These are phyloP conservation scores for Canariomyces notabilis DNA, from an alignment of 2,329 filamentous ascomycete species.

Conservation along the genomic window DNA sequence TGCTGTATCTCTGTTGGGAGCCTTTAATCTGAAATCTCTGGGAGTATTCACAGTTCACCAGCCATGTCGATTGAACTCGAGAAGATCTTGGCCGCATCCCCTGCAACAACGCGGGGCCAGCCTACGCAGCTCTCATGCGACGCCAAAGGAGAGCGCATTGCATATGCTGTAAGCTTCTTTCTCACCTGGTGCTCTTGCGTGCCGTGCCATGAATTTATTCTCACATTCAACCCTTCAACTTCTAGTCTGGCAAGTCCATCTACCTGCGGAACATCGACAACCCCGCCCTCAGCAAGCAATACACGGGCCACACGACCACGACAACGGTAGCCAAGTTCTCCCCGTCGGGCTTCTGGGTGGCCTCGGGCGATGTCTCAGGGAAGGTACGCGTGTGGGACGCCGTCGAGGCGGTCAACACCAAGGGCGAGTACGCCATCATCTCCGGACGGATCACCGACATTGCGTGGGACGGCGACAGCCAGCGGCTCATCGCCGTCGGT, in stretches of 20 bases:
- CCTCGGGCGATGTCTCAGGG: conserved; percentile 82
- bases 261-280: conserved; percentile 93
- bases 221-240: conserved; percentile 3
- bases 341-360: conserved; percentile 90
- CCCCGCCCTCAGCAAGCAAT: conserved; percentile 79
- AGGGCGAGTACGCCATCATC: conserved; percentile 92
- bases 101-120: conserved; percentile 76
- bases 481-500: conserved; percentile 92
- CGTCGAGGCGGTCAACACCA: conserved; percentile 76
- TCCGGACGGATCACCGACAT: conserved; percentile 93
- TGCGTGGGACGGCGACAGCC: conserved; percentile 95
- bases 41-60: not conserved
- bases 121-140: conserved; percentile 86
- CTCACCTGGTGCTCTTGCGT: not conserved
- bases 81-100: conserved; percentile 78
- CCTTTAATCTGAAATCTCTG: not conserved
- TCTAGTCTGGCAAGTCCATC: conserved; percentile 88
- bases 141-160: conserved; percentile 82
- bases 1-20: not conserved
- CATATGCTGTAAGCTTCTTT: conserved; percentile 71
- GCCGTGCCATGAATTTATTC: not conserved
- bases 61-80: conserved; percentile 52
- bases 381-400: conserved; percentile 90
- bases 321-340: conserved; percentile 93
- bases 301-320: conserved; percentile 80